Base-by-base conservation (phyloP, 2,329 filamentous ascomycete species). In the Cladosporium colombiae region DNA sequence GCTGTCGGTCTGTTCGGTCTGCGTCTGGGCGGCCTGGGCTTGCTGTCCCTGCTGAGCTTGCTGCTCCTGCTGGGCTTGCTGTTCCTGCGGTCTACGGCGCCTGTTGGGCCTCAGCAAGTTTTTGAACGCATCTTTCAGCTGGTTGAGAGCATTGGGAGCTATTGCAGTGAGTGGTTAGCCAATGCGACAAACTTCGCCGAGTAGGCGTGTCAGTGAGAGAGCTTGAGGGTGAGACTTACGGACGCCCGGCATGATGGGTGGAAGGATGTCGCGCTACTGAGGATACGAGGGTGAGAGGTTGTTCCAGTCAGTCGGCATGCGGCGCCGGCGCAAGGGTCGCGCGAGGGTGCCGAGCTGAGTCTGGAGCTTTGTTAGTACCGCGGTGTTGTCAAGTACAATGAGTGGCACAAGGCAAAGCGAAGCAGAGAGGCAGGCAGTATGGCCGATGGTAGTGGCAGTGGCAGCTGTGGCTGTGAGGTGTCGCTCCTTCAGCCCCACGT, bases 91-190 rank as follows among this genome's bases (percentile, higher is more conserved):
- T 29, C 56, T 40, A 53, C 68, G 65, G n/a, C 62, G 33, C 53
- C 70, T 71, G 31, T 68, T 70, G 40, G 68, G 62, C 59, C 68
- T 70, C 64, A 75, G 73, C 49, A 75, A 68, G 64, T 69, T 68
- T 55, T 73, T 72, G 62, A 75, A 69, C 23, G 69, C 69, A 52
- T 69, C 70, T 68, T 73, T 74, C 58, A 75, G 64, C 31, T 49
- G 68, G 57, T 65, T 65, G 63, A 69, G 46, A 21, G 69, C 68
- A 63, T 73, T 70, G 50, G 71, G 70, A 58, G 70, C 71, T 72
- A 63, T 59, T 40, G 64, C 49, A 65, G 52, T 66, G 59, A 66
- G 57, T 52, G 37, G 35, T 63, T 40, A 65, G 55, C 31, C 16
- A 18, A 60, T 53, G 63, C 46, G 23, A 31, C 27, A 58, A 21